Conservation (phyloP, 1,284 basidiomycete genomes). For the Marasmius sp. region DNA sequence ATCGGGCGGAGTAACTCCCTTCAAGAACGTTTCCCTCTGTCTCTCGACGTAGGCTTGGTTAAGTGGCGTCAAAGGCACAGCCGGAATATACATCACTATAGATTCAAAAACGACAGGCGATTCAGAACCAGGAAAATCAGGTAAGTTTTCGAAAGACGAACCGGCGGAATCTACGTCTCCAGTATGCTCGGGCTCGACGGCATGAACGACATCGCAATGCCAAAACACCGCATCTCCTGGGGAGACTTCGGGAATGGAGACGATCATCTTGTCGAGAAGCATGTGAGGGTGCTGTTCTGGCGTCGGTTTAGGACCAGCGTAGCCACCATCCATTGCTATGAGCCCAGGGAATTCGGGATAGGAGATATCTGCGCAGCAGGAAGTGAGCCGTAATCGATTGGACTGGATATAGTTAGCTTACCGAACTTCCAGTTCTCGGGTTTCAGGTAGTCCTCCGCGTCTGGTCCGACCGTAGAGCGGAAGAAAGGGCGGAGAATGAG, state of each 20-base stretch:
- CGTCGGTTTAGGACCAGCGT: constrained; percentile 52
- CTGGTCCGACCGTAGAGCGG: constrained; percentile 42
- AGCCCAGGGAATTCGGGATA: constrained; percentile 63
- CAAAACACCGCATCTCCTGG: constrained; percentile 88
- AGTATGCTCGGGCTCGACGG: constrained; percentile 72
- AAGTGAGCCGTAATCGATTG: background rate
- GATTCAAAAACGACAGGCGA: background rate
- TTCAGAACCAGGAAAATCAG: constrained; percentile 9
- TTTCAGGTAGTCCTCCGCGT: constrained; percentile 46
- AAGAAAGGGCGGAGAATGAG: constrained; percentile 86
- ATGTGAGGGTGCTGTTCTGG: constrained; percentile 65
- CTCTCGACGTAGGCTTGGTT: constrained; percentile 62
- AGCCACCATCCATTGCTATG: constrained; percentile 39
- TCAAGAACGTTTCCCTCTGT: constrained; percentile 63
- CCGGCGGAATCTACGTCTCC: constrained; percentile 74
- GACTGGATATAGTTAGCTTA: constrained; percentile 20
- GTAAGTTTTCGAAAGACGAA: constrained; percentile 15
- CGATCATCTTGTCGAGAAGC: constrained; percentile 69
- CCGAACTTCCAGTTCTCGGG: constrained; percentile 75
- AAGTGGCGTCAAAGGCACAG: constrained; percentile 70
- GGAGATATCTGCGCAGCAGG: constrained; percentile 43
- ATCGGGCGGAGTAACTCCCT: constrained; percentile 68
- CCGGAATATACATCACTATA: constrained; percentile 79
- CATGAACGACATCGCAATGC: constrained; percentile 84
- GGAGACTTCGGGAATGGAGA: constrained; percentile 67